A percentile compares a stretch with the other conserved stretches of the same genome.
Evolutionary conservation across 371 early-diverging fungal species (phyloP).

Genomic region (Circinella minor): DNA sequence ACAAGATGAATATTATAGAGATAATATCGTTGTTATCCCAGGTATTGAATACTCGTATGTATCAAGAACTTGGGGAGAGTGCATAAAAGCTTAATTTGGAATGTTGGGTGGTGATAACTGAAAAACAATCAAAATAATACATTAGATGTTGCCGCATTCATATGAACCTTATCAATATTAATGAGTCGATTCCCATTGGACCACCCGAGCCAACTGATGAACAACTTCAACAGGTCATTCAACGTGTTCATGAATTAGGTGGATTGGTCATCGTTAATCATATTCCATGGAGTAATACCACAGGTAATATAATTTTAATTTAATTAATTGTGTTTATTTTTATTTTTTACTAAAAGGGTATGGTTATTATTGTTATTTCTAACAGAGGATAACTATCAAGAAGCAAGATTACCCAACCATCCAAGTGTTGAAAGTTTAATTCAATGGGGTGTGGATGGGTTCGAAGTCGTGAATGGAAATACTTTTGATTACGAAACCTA

Average conservation of each 20-base stretch:
- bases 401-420: conserved; percentile 66
- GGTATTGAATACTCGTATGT: conserved; percentile 70
- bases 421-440: conserved; percentile 66
- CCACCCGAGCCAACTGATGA: conserved; percentile 69
- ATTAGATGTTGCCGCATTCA: conserved; percentile 71
- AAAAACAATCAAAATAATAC: conserved; percentile 22
- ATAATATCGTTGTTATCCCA: conserved; percentile 69
- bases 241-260: conserved; percentile 67
- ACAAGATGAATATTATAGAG: conserved; percentile 47
- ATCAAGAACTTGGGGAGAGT: too few relatives aligned
- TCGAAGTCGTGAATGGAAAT: conserved; percentile 70
- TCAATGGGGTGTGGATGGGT: conserved; percentile 75
- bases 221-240: conserved; percentile 63
- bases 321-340: too few relatives aligned
- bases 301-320: conserved; percentile 31
- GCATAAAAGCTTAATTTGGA: too few relatives aligned
- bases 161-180: conserved; percentile 81
- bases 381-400: conserved; percentile 58
- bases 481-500: conserved; percentile 66
- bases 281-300: conserved; percentile 81
- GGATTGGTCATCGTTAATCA: conserved; percentile 83
- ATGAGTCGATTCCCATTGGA: conserved; percentile 61
- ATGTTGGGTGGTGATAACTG: too few relatives aligned
- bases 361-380: not conserved
- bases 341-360: not conserved